Evolutionary conservation across 768 basidiomycete species (phyloP).

Genomic region (Termitomyces heimii): DNA sequence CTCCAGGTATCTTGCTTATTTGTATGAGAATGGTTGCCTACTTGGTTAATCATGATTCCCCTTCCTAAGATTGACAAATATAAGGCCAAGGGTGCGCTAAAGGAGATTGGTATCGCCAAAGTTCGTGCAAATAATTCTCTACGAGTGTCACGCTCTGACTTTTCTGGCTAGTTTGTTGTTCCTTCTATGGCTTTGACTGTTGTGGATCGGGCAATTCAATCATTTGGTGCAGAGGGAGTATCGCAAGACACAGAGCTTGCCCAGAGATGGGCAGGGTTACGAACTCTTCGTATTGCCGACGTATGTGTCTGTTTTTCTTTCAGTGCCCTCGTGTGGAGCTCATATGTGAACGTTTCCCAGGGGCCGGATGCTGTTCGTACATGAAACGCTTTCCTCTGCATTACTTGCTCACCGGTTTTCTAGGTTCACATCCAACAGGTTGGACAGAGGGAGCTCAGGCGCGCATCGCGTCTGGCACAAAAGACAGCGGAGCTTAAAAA

Average conservation of each 20-base stretch:
- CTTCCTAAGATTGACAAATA: slow-evolving; percentile 77
- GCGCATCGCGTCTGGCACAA: slow-evolving; percentile 56
- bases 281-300: slow-evolving; percentile 86
- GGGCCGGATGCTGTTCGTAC: slow-evolving; percentile 71
- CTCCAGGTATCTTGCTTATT: slow-evolving; percentile 47
- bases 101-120: slow-evolving; percentile 98
- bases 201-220: slow-evolving; percentile 93
- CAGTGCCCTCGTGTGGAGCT: background rate
- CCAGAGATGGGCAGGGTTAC: slow-evolving; percentile 64
- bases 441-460: slow-evolving; percentile 81
- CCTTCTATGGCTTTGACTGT: slow-evolving; percentile 86
- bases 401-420: slow-evolving; percentile 12
- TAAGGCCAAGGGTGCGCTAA: slow-evolving; percentile 90
- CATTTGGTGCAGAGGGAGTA: slow-evolving; percentile 94
- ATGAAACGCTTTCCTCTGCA: background rate
- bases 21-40: background rate
- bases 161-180: slow-evolving; percentile 70
- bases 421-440: slow-evolving; percentile 95
- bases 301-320: slow-evolving; percentile 35
- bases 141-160: background rate
- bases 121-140: slow-evolving; percentile 29
- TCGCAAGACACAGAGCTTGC: slow-evolving; percentile 88
- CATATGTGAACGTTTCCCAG: slow-evolving; percentile 24
- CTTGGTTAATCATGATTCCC: slow-evolving; percentile 1
- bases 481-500: slow-evolving; percentile 48